These are phyloP conservation scores for Saturnispora ahearnii DNA, from an alignment of 805 yeast genomes.

Conservation along the genomic window DNA sequence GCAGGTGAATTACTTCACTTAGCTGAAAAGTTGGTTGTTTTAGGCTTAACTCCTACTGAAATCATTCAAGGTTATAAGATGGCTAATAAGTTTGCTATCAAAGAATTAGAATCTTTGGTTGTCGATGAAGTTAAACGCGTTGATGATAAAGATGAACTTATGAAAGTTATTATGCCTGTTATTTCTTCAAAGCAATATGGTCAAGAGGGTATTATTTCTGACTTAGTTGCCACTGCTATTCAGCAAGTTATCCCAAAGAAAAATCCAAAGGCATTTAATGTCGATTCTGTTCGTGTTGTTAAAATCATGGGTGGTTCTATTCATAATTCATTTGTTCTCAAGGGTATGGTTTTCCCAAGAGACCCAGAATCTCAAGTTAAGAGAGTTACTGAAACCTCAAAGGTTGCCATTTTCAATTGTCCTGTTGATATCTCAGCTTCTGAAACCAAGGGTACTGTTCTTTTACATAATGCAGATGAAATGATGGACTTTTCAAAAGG, in stretches of 20 bases:
- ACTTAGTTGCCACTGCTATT: constrained; percentile 79
- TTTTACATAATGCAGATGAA: constrained; percentile 91
- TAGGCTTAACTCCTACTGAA: constrained; percentile 88
- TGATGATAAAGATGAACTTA: constrained; percentile 43
- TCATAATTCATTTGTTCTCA: constrained; percentile 64
- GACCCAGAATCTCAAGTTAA: constrained; percentile 93
- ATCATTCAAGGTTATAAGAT: constrained; percentile 85
- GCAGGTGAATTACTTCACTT: constrained; percentile 88
- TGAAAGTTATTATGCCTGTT: constrained; percentile 75
- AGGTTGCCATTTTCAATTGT: constrained; percentile 88
- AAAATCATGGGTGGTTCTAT: constrained; percentile 92
- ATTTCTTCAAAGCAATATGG: constrained; percentile 93
- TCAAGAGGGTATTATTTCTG: constrained; percentile 65
- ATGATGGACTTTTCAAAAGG: constrained; percentile 95
- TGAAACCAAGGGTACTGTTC: constrained; percentile 97
- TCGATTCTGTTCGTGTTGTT: constrained; percentile 90
- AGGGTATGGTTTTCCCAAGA: constrained; percentile 97
- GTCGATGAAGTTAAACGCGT: constrained; percentile 56
- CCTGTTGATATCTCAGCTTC: constrained; percentile 93
- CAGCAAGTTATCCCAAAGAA: constrained; percentile 65
- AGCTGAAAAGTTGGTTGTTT: constrained; percentile 73
- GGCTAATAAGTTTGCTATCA: constrained; percentile 70
- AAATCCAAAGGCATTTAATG: constrained; percentile 63
- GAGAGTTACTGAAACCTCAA: constrained; percentile 50
- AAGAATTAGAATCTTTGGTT: constrained; percentile 56